Conservation (phyloP, 208 protist genomes). For the Naegleria lovaniensis region DNA sequence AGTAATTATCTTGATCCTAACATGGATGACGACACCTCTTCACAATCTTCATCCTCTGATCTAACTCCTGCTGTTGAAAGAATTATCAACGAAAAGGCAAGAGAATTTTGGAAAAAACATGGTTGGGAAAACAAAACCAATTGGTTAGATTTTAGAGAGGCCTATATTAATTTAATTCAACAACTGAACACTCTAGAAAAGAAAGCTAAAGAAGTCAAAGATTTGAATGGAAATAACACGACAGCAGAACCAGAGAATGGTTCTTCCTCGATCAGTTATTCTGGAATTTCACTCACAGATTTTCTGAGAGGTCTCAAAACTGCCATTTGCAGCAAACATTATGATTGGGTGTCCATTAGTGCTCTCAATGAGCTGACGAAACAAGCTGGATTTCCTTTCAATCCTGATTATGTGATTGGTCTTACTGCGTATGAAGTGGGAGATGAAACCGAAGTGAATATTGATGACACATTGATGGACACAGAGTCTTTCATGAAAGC, state of each 20-base stretch:
- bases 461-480: neutral
- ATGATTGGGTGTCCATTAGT: neutral
- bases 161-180: neutral
- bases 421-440: neutral
- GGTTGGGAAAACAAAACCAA: neutral
- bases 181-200: neutral
- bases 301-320: neutral
- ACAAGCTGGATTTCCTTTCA: conserved; percentile 9
- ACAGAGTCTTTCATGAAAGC: neutral
- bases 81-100: neutral
- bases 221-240: neutral
- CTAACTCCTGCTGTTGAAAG: neutral
- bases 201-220: conserved; percentile 7
- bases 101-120: neutral
- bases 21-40: neutral
- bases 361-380: neutral
- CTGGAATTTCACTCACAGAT: neutral
- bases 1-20: neutral
- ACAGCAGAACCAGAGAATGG: neutral
- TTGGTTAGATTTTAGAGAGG: conserved; percentile 21
- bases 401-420: neutral
- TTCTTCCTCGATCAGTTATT: neutral
- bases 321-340: neutral
- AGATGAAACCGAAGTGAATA: neutral
- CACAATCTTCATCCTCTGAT: neutral